Percentiles rank a stretch among this genome's conserved stretches.
These are phyloP conservation scores for Kodamaea sagamina DNA, from an alignment of 805 yeast species.

Conservation along the genomic window DNA sequence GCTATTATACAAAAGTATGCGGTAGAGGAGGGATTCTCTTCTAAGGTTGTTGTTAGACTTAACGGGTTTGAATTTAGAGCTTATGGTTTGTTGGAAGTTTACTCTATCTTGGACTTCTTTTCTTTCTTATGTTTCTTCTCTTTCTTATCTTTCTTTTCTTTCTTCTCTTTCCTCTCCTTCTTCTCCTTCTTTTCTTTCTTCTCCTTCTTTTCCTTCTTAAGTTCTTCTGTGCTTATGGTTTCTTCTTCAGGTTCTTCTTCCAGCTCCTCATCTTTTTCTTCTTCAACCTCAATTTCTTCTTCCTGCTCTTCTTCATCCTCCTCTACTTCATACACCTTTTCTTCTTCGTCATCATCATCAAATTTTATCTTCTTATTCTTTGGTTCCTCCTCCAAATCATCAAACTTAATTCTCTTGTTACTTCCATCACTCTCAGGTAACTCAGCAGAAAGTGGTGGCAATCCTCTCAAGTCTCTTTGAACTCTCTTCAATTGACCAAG, in stretches of 20 bases:
- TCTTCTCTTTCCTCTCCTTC: constrained; percentile 20
- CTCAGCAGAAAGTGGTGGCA: constrained; percentile 58
- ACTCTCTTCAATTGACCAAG: constrained; percentile 67
- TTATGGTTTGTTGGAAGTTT: too few species aligned
- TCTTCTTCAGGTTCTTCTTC: constrained; percentile 16
- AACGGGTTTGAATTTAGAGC: too few species aligned
- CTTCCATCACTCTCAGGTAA: constrained; percentile 4
- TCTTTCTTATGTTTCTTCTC: constrained; percentile 15
- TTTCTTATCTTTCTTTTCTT: constrained; percentile 24
- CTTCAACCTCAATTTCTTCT: constrained; percentile 15
- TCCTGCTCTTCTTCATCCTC: constrained; percentile 12
- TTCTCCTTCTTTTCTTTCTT: constrained; percentile 17
- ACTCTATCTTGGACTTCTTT: constrained; percentile 26
- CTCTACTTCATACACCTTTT: constrained; percentile 11
- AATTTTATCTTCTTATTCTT: constrained; percentile 29
- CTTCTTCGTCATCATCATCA: constrained; percentile 22
- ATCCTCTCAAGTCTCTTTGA: constrained; percentile 77
- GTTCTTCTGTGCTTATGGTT: constrained; percentile 18
- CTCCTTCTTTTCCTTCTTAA: constrained; percentile 13
- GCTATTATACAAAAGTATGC: constrained; percentile 1
- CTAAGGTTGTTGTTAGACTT: too few species aligned
- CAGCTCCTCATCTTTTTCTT: constrained; percentile 16
- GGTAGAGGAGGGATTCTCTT: constrained; percentile 2
- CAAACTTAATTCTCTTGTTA: constrained; percentile 30
- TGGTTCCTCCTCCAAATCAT: constrained; percentile 17